phyloP scores from a whole-genome alignment of 495 filamentous ascomycete species.

The Saxispiralis lemnorum region DNA sequence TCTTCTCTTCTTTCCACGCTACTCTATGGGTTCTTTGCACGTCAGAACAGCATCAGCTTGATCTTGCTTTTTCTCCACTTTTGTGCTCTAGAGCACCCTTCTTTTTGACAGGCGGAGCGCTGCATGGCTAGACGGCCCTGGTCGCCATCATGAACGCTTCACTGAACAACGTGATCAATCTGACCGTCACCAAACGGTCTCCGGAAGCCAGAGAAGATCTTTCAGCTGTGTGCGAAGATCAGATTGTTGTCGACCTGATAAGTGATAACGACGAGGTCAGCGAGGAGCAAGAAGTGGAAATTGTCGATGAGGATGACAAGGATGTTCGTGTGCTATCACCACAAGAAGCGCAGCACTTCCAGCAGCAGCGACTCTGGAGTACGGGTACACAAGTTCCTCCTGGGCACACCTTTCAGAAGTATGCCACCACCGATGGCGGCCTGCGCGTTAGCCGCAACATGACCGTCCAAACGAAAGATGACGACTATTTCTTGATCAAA shows the following conservation, averaged over 20 bases:
- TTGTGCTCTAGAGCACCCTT: too few relatives aligned
- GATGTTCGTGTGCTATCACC: slow-evolving; percentile 28
- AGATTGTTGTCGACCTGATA: slow-evolving; percentile 7
- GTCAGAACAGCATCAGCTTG: too few relatives aligned
- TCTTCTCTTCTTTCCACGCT: too few relatives aligned
- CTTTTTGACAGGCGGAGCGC: too few relatives aligned
- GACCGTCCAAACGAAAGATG: slow-evolving; percentile 5
- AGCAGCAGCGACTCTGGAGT: background rate
- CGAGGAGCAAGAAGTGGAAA: slow-evolving; percentile 31
- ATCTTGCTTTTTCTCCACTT: too few relatives aligned
- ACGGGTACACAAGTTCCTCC: background rate
- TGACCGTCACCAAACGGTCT: background rate
- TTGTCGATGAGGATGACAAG: slow-evolving; percentile 33
- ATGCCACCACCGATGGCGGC: background rate
- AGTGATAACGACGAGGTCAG: slow-evolving; percentile 14
- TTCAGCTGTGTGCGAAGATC: too few relatives aligned
- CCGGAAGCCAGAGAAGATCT: too few relatives aligned
- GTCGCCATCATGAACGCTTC: too few relatives aligned
- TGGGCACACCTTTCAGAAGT: background rate
- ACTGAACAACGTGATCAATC: too few relatives aligned
- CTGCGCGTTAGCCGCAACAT: background rate
- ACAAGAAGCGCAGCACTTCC: background rate
- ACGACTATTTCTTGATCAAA: slow-evolving; percentile 17
- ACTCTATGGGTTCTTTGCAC: too few relatives aligned
- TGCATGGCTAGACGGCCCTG: too few relatives aligned